These are phyloP conservation scores for Trifolium repens DNA, from an alignment of 306 rosid genomes.

Conservation along the genomic window DNA sequence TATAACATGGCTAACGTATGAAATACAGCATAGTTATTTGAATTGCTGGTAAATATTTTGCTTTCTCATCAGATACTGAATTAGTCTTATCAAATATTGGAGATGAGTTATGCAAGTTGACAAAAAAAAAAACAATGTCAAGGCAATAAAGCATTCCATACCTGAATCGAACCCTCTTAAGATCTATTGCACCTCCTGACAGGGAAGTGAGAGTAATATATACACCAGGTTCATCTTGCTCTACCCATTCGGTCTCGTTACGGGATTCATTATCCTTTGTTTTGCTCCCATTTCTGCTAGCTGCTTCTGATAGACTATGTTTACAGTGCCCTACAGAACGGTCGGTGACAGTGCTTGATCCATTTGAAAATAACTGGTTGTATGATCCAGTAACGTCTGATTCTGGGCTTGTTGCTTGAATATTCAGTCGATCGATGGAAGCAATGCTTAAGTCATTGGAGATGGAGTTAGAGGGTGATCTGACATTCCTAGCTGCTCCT, in stretches of 20 bases:
- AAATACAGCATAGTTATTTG: constrained; percentile 12
- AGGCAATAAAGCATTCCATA: constrained; percentile 38
- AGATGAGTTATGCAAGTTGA: constrained; percentile 7
- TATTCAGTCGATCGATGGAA: constrained; percentile 58
- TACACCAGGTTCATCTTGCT: constrained; percentile 96
- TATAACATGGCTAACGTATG: constrained; percentile 2
- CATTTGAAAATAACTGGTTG: constrained; percentile 69
- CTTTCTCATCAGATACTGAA: constrained; percentile 7
- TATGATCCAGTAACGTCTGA: constrained; percentile 69
- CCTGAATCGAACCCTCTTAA: constrained; percentile 98
- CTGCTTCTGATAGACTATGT: constrained; percentile 65
- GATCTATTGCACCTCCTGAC: constrained; percentile 86
- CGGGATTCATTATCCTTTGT: constrained; percentile 75
- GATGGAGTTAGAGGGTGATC: constrained; percentile 71
- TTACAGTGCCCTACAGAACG: constrained; percentile 64
- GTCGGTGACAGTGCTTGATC: constrained; percentile 59
- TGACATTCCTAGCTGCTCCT: constrained; percentile 76
- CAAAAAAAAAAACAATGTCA: constrained; percentile 19
- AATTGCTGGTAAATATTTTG: not conserved
- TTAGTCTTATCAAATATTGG: not conserved
- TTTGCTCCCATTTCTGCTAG: constrained; percentile 74
- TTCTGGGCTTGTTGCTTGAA: constrained; percentile 64
- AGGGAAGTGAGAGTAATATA: constrained; percentile 87
- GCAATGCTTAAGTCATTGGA: constrained; percentile 60
- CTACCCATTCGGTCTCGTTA: constrained; percentile 85